These are phyloP conservation scores for Hibiscus trionum DNA, from an alignment of 345 rosid genomes.

Conservation along the genomic window DNA sequence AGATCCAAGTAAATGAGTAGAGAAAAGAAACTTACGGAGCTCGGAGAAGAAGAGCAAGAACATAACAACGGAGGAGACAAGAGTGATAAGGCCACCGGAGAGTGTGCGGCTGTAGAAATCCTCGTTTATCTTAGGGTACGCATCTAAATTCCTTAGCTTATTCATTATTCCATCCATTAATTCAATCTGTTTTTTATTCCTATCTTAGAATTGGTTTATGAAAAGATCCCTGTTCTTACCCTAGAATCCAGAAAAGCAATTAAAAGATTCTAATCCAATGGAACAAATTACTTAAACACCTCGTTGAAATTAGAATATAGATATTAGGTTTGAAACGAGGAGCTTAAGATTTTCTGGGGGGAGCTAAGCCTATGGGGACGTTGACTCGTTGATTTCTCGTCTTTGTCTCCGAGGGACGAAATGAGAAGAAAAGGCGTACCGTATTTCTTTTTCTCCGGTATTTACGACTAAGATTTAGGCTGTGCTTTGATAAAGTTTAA, in stretches of 20 bases:
- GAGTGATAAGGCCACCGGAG: constrained; percentile 89
- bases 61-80: constrained; percentile 84
- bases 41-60: constrained; percentile 92
- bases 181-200: background rate
- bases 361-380: background rate
- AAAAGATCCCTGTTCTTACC: background rate
- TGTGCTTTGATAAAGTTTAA: too few species aligned
- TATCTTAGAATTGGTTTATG: background rate
- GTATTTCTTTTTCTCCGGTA: background rate
- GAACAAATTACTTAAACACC: background rate
- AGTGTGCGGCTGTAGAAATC: constrained; percentile 94
- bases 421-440: background rate
- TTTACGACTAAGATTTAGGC: too few species aligned
- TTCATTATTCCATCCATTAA: constrained; percentile 64
- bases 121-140: constrained; percentile 92
- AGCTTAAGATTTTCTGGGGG: background rate
- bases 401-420: background rate
- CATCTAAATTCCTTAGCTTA: constrained; percentile 79
- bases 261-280: background rate
- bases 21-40: constrained; percentile 46
- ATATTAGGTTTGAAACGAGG: background rate
- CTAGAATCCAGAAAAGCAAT: background rate
- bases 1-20: constrained; percentile 5
- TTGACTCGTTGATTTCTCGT: background rate
- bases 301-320: background rate